phyloP scores from a whole-genome alignment of 2,329 filamentous ascomycete genomes.

The Colletotrichum truncatum region DNA sequence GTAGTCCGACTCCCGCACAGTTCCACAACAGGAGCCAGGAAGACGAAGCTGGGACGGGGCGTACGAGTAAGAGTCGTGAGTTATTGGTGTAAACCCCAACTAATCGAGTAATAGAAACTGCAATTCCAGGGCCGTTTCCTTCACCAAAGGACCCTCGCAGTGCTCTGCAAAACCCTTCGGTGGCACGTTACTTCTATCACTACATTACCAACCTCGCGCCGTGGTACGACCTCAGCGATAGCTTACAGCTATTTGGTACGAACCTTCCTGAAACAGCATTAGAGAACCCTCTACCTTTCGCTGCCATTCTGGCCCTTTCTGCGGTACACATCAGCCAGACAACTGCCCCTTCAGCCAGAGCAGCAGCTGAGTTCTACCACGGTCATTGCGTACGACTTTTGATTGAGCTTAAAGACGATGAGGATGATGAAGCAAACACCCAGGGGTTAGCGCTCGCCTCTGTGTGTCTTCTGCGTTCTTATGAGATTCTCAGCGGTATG shows the following conservation, averaged over 20 bases:
- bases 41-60: neutral
- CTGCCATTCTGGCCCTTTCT: slow-evolving; percentile 53
- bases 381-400: slow-evolving; percentile 47
- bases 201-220: slow-evolving; percentile 49
- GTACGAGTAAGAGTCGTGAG: neutral
- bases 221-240: slow-evolving; percentile 59
- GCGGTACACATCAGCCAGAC: slow-evolving; percentile 50
- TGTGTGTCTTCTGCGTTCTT: slow-evolving; percentile 57
- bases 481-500: slow-evolving; percentile 53
- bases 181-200: slow-evolving; percentile 47
- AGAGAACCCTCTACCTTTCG: slow-evolving; percentile 51
- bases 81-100: neutral
- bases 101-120: neutral
- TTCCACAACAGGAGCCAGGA: neutral
- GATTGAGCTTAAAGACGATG: slow-evolving; percentile 41
- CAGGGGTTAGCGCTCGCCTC: slow-evolving; percentile 47
- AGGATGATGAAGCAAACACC: slow-evolving; percentile 44
- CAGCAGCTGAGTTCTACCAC: slow-evolving; percentile 50
- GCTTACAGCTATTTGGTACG: slow-evolving; percentile 42
- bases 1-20: slow-evolving; percentile 34
- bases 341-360: slow-evolving; percentile 35
- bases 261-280: slow-evolving; percentile 47
- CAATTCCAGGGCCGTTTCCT: neutral
- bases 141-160: slow-evolving; percentile 35
- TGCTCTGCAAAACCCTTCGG: slow-evolving; percentile 40